Evolutionary conservation across 2,329 filamentous ascomycete species (phyloP), one percentile per base, ranked within the genome.

Genomic region (Lasiodiplodia theobromae): DNA sequence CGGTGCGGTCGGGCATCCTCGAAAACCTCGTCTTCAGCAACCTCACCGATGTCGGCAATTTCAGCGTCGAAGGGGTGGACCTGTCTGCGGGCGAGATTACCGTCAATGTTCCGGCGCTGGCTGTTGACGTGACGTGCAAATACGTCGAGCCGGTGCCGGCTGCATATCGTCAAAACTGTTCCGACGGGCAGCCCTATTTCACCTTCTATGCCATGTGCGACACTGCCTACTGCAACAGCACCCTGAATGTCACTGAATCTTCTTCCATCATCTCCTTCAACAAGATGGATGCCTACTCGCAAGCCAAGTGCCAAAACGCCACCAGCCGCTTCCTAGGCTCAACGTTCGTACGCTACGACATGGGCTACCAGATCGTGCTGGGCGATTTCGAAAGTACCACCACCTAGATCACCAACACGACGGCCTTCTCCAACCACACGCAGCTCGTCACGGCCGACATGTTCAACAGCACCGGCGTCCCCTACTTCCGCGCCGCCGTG

Each of bases 21-120:
- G 47, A 54, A n/a, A 68, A 68, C 18, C 57, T 68, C 12, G 58
- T 68, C 10, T 64, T 68, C 38, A 56, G 49, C 49, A 68, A 68
- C 25, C 34, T 68, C 21, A 68, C 67, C 4, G 23, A 23, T 25
- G 25, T 68, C 28, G 56, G 51, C 16, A 21, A 37, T 10, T 40
- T 67, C 12, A 7, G 47, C 8, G 18, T 11, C 12, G 23, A 23
- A 18, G 65, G 25, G 11, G 4, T 31, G 14, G 54, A 67, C 38
- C 11, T 67, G 10, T 67, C 65, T 5, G 21, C 65, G 10, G 65
- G 37, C 28, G 44, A 47, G 12, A 57, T 67, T 40, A 67, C 53
- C 2, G 31, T 40, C 40, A 62, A 53, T 16, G 57, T 68, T 2
- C 66, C 66, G 25, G 66, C 66, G 8, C 47, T 68, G 16, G 12